Base-by-base conservation (phyloP, 2,329 filamentous ascomycete genomes). In the Arthrobotrys entomopaga region DNA sequence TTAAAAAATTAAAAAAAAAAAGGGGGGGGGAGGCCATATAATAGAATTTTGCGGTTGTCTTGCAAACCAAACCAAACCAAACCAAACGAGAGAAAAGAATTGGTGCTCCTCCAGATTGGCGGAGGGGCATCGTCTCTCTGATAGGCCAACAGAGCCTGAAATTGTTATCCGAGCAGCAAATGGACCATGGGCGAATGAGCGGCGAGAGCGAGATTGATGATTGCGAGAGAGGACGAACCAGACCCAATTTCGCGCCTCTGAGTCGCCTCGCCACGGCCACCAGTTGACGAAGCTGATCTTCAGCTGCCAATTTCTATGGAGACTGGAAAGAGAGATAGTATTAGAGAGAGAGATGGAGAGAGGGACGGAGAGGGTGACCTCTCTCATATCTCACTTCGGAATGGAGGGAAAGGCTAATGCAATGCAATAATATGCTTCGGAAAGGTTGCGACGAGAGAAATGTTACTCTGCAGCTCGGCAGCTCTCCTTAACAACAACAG, bases 61-160 rank as follows among this genome's bases (percentile, higher is more conserved):
- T 34, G 42, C 48, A 48, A n/a, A n/a, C n/a, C n/a, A n/a, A n/a
- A n/a, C n/a, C n/a, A n/a, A n/a, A n/a, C n/a, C n/a, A n/a, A n/a
- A 53, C 61, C 60, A 66, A 60, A 61, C 67, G 69, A 65, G 53
- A 49, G 65, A 29, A 26, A 15, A 46, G 15, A n/a, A 19, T 46
- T n/a, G 13, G 24, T 67, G 43, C 53, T 70, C 57, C 58, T 58
- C 66, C 52, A 64, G 24, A 52, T 48, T 59, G 10, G 42, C n/a
- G n/a, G 60, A 61, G 69, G 56, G 56, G 49, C 19, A 20, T 22
- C 20, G 29, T 29, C 57, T 49, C 53, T 56, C 26, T 74, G 70
- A 74, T 74, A 74, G 70, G 70, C 63, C 57, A 53, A 57, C 53
- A 50, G 63, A 46, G 24, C 29, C 67, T 52, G 58, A 74, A 59